These are phyloP conservation scores for Mycosphaerella sp. DNA, from an alignment of 2,329 filamentous ascomycete species.

Conservation along the genomic window DNA sequence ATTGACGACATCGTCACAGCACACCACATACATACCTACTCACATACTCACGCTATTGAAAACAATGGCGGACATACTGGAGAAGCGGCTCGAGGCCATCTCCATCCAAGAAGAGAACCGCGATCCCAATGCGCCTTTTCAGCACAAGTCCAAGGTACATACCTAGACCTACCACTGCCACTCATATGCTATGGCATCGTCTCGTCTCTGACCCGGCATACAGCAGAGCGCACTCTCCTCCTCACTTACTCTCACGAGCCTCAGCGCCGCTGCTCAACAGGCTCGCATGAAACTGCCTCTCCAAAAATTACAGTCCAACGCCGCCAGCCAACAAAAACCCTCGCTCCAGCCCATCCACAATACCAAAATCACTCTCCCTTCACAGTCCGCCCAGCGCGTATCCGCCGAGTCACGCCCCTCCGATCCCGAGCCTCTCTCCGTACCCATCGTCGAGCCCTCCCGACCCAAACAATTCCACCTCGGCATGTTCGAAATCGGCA, in stretches of 20 bases:
- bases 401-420: conserved; percentile 31
- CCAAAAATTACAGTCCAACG: conserved; percentile 77
- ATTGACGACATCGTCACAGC: conserved; percentile 12
- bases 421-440: conserved; percentile 18
- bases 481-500: conserved; percentile 90
- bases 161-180: conserved; percentile 2
- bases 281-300: conserved; percentile 64
- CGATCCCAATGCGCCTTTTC: conserved; percentile 36
- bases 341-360: conserved; percentile 39
- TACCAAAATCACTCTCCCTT: conserved; percentile 60
- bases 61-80: conserved; percentile 57
- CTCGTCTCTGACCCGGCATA: not conserved
- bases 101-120: conserved; percentile 84
- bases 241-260: conserved; percentile 44
- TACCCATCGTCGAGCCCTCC: conserved; percentile 28
- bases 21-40: not conserved
- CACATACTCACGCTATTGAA: not conserved
- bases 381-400: conserved; percentile 53
- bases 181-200: too few species aligned
- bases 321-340: conserved; percentile 40
- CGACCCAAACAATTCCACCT: conserved; percentile 64
- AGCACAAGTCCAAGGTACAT: conserved; percentile 71
- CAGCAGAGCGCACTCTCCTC: conserved; percentile 43
- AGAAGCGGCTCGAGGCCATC: conserved; percentile 83
- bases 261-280: conserved; percentile 41